phyloP scores from a whole-genome alignment of 345 rosid species.

The Euphorbia lathyris region DNA sequence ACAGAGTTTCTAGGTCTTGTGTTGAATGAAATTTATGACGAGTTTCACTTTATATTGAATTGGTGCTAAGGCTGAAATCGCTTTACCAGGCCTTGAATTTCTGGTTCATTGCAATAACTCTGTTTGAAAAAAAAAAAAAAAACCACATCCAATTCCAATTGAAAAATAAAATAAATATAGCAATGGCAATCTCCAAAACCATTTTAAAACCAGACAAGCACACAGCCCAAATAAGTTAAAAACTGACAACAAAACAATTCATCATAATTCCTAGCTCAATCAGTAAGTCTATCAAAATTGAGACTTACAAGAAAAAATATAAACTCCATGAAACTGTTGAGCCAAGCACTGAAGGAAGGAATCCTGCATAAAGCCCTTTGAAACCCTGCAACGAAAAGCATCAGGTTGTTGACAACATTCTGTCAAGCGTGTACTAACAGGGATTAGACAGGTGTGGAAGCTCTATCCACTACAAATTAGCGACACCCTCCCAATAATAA shows the following conservation, averaged over 20 bases:
- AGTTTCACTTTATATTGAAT: background rate
- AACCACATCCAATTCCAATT: background rate
- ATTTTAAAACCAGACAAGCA: background rate
- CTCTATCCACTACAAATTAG: background rate
- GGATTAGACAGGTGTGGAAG: background rate
- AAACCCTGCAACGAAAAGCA: conserved; percentile 50
- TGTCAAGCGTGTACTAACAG: background rate
- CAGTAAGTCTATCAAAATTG: background rate
- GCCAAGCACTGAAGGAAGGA: conserved; percentile 80
- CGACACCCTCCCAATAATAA: background rate
- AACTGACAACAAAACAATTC: background rate
- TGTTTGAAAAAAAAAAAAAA: background rate
- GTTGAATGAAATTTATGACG: background rate
- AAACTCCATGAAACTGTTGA: conserved; percentile 86
- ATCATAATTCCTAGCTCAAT: background rate
- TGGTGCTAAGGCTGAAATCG: background rate
- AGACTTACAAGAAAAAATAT: conserved; percentile 86
- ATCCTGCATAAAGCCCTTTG: conserved; percentile 88
- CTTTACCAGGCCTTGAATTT: background rate
- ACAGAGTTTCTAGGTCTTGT: background rate
- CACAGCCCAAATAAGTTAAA: background rate
- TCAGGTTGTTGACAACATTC: background rate
- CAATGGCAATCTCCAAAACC: background rate
- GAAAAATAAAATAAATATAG: background rate
- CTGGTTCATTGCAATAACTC: background rate